A percentile compares a stretch with the other conserved stretches of the same genome.
Conservation (phyloP, 768 basidiomycete species). For the Wakefieldia striispora region DNA sequence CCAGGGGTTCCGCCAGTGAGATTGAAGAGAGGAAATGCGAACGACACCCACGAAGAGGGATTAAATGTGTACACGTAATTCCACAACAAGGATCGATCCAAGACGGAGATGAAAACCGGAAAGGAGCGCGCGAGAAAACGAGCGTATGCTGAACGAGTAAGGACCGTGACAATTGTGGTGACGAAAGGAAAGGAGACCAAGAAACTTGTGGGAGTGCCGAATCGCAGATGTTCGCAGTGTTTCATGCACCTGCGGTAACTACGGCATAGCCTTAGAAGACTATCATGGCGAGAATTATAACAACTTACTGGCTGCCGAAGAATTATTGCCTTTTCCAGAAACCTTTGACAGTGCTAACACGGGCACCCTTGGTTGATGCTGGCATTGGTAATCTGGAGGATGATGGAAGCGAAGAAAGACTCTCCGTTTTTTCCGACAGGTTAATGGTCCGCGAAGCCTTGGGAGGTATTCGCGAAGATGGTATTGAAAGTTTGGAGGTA, state of each 20-base stretch:
- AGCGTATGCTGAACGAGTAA: conserved; percentile 10
- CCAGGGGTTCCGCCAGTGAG: conserved; percentile 4
- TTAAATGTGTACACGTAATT: conserved; percentile 32
- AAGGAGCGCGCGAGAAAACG: conserved; percentile 6
- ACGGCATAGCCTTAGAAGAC: background rate
- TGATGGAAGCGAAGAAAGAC: background rate
- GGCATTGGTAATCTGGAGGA: conserved; percentile 27
- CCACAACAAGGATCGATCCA: conserved; percentile 30
- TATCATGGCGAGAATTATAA: background rate
- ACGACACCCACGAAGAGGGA: conserved; percentile 12
- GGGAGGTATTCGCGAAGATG: conserved; percentile 14
- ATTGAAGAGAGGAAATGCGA: conserved; percentile 5
- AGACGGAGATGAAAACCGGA: conserved; percentile 15
- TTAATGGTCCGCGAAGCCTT: conserved; percentile 8
- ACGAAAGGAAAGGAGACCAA: background rate
- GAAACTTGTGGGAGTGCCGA: background rate
- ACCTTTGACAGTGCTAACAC: conserved; percentile 28
- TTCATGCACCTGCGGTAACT: conserved; percentile 3
- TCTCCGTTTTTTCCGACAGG: conserved; percentile 7
- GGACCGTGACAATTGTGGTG: conserved; percentile 9
- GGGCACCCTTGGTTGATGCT: conserved; percentile 18
- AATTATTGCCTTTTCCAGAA: conserved; percentile 30
- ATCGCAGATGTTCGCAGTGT: conserved; percentile 5
- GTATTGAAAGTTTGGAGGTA: conserved; percentile 21
- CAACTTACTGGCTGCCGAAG: conserved; percentile 8